Percentiles rank a stretch among this genome's conserved stretches.
Evolutionary conservation across 192 early-diverging fungal genomes (phyloP).

Genomic region (Bifiguratus adelaidae): DNA sequence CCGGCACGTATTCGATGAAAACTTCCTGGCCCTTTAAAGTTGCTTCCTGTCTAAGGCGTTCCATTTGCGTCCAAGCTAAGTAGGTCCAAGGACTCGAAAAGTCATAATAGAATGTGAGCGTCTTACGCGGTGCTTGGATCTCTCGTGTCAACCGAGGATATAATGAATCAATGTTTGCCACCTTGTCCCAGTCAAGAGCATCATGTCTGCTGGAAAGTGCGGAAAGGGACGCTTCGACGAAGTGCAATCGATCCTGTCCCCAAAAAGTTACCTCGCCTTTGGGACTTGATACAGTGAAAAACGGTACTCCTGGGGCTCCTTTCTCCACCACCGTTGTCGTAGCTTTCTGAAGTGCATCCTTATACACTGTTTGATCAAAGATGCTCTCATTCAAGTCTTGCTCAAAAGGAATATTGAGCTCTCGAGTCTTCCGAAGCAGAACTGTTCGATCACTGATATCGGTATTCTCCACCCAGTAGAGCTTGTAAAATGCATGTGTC

Average conservation of each 20-base stretch:
- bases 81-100: constrained; percentile 9
- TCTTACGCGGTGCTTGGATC: neutral
- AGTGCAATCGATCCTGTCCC: constrained; percentile 14
- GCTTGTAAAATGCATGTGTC: constrained; percentile 11
- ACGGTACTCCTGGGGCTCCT: constrained; percentile 12
- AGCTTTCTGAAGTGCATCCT: constrained; percentile 4
- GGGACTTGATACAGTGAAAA: neutral
- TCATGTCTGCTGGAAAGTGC: neutral
- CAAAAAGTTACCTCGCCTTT: constrained; percentile 2
- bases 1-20: constrained; percentile 8
- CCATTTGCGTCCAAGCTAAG: constrained; percentile 9
- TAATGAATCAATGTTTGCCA: neutral
- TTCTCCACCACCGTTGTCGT: neutral
- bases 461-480: constrained; percentile 10
- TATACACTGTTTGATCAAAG: constrained; percentile 2
- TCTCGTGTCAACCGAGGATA: neutral
- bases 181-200: constrained; percentile 5
- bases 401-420: constrained; percentile 5
- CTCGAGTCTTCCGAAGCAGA: neutral
- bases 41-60: constrained; percentile 1
- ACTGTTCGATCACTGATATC: constrained; percentile 2
- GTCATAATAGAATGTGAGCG: constrained; percentile 12
- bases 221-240: constrained; percentile 8
- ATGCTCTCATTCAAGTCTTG: neutral
- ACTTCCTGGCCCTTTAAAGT: constrained; percentile 2